Base-by-base conservation (phyloP, 2,329 filamentous ascomycete genomes). In the Fusarium sp. region DNA sequence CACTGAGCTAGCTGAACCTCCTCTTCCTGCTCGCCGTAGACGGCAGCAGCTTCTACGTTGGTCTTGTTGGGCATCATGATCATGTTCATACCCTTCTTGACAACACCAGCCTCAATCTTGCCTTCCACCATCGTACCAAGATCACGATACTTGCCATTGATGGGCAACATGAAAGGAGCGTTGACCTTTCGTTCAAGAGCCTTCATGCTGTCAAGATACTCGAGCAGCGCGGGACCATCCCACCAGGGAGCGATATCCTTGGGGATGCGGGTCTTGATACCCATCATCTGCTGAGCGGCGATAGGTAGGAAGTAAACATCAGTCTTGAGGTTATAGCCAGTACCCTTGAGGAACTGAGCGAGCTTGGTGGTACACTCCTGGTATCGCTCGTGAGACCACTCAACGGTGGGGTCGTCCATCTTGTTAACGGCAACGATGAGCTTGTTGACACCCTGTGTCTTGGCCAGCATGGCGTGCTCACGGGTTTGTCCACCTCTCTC, bases 111-210 rank as follows among this genome's bases (percentile, higher is more conserved):
- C 84, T 99, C 96, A 74, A 99, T 93, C 88, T 98, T 97, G 75
- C 96, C 96, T 85, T 99, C 97, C 46, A 98, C 90, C 89, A 99
- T 95, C 71, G 96, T 99, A 78, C 96, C 96, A 88, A 99, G 92
- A 81, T 99, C 97, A 78, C 93, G 91, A 87, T 98, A 99, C 85
- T 99, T 99, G 83, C 94, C 94, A 73, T 93, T 94, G 74, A 99
- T 89, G 13, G 96, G 94, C 95, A 99, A 98, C 96, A 99, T 98
- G 88, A 99, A 98, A 15, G 96, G 96, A 4, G 96, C 96, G 78
- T 97, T 97, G 78, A 98, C 85, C 87, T 98, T 99, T 78, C 96
- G 94, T 83, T 99, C 96, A 43, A 98, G 89, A 18, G 96, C 91
- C 79, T 93, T 91, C 94, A 98, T 98, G 80, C 90, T 87, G 81